Evolutionary conservation across 768 basidiomycete genomes (phyloP).

Genomic region (Suillus luteus): DNA sequence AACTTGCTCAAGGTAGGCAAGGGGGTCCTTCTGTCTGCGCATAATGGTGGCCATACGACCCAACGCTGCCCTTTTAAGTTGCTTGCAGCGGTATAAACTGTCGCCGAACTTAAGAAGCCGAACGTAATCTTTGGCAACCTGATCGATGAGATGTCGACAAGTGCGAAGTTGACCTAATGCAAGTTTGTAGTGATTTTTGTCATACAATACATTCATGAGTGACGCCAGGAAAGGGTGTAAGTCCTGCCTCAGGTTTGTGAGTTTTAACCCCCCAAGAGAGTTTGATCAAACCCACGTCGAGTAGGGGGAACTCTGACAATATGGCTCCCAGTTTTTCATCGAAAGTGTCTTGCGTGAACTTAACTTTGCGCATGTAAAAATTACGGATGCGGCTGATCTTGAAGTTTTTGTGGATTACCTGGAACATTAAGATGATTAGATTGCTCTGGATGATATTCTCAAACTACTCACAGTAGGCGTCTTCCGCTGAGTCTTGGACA

Average conservation of each 20-base stretch:
- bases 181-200: conserved; percentile 99
- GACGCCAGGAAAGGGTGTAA: conserved; percentile 96
- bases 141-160: conserved; percentile 93
- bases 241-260: conserved; percentile 49
- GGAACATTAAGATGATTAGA: conserved; percentile 9
- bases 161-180: conserved; percentile 97
- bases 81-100: conserved; percentile 96
- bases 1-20: conserved; percentile 98
- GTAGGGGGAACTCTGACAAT: conserved; percentile 94
- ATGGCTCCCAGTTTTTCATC: conserved; percentile 95
- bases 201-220: conserved; percentile 97
- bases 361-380: conserved; percentile 99
- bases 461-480: conserved; percentile 76
- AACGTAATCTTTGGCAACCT: conserved; percentile 96
- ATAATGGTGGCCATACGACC: conserved; percentile 99
- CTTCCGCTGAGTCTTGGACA: conserved; percentile 95
- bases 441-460: neutral
- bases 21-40: conserved; percentile 96
- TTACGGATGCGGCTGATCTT: conserved; percentile 98
- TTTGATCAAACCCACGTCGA: conserved; percentile 68
- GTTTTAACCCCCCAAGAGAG: conserved; percentile 11
- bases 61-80: conserved; percentile 95
- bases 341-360: conserved; percentile 96
- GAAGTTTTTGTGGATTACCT: conserved; percentile 99
- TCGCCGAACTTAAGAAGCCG: conserved; percentile 98